phyloP scores from a whole-genome alignment of 2,329 filamentous ascomycete genomes.

The Huntiella moniliformis region DNA sequence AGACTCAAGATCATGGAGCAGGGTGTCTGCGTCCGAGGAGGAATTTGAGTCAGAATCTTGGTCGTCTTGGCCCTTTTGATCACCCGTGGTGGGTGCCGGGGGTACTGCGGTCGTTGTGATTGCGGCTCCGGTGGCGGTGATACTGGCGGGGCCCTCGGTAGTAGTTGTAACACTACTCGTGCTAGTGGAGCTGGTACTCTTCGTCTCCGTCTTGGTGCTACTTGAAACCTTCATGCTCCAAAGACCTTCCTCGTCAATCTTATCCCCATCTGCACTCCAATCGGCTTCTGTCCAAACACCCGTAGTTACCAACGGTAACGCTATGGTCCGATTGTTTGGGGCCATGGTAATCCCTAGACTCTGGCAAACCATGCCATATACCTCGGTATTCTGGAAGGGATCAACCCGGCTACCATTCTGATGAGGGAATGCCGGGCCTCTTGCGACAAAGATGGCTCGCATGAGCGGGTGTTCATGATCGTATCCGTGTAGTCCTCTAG shows the following conservation, averaged over 20 bases:
- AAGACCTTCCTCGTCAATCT: too few relatives aligned
- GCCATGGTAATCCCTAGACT: slow-evolving; percentile 54
- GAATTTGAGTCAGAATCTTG: too few relatives aligned
- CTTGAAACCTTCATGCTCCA: too few relatives aligned
- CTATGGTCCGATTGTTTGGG: slow-evolving; percentile 75
- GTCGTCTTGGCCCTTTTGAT: too few relatives aligned
- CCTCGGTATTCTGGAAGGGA: slow-evolving; percentile 79
- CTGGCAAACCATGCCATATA: slow-evolving; percentile 90
- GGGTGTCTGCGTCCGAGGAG: slow-evolving; percentile 10
- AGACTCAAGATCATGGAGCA: background rate
- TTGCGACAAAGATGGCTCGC: slow-evolving; percentile 85
- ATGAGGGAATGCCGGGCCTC: slow-evolving; percentile 84
- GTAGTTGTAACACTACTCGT: background rate
- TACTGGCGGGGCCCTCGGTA: background rate
- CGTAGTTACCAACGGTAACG: slow-evolving; percentile 45
- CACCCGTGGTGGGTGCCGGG: background rate
- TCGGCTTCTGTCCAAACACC: slow-evolving; percentile 40
- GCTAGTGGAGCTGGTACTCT: too few relatives aligned
- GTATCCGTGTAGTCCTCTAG: slow-evolving; percentile 78
- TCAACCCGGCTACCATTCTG: slow-evolving; percentile 60
- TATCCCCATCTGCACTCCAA: slow-evolving; percentile 15
- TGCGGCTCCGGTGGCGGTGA: background rate
- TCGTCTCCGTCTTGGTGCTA: too few relatives aligned
- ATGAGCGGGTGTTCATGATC: slow-evolving; percentile 90
- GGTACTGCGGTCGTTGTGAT: background rate